phyloP scores from a whole-genome alignment of 257 asterid genomes.

The Oldenlandia corymbosa region DNA sequence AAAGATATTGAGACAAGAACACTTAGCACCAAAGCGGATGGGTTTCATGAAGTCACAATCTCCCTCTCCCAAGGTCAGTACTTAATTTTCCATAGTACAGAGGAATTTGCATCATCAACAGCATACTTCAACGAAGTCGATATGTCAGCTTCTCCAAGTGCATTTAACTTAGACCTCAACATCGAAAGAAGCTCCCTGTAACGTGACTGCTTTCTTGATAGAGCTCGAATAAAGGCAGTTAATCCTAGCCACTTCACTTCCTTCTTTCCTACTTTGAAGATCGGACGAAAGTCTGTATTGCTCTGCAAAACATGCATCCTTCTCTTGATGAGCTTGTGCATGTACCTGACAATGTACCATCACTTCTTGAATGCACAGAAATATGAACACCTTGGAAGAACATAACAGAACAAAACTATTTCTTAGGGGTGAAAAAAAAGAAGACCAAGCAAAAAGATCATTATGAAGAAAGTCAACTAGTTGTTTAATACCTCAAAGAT shows the following conservation, averaged over 20 bases:
- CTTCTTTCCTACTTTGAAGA: conserved; percentile 38
- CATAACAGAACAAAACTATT: background rate
- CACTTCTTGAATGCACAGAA: conserved; percentile 1
- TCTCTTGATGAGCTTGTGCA: conserved; percentile 55
- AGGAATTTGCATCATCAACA: conserved; percentile 54
- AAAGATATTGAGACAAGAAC: no score
- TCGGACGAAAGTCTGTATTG: conserved; percentile 42
- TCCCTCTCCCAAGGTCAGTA: conserved; percentile 25
- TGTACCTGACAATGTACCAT: conserved; percentile 39
- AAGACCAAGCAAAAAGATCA: background rate
- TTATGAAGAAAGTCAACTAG: no score
- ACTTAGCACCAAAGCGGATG: background rate
- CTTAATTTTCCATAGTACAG: conserved; percentile 59
- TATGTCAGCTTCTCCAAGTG: conserved; percentile 25
- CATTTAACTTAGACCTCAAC: conserved; percentile 38
- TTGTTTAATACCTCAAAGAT: conserved; percentile 52
- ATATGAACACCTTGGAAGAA: background rate
- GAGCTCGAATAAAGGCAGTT: conserved; percentile 50
- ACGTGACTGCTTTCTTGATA: conserved; percentile 57
- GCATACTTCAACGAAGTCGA: conserved; percentile 56
- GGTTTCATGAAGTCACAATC: background rate
- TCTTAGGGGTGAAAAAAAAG: background rate
- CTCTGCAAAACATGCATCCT: conserved; percentile 36
- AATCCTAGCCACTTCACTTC: conserved; percentile 74
- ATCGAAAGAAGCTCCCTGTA: conserved; percentile 39